Evolutionary conservation across 2,329 filamentous ascomycete species (phyloP).

Genomic region (Apiospora hydei): DNA sequence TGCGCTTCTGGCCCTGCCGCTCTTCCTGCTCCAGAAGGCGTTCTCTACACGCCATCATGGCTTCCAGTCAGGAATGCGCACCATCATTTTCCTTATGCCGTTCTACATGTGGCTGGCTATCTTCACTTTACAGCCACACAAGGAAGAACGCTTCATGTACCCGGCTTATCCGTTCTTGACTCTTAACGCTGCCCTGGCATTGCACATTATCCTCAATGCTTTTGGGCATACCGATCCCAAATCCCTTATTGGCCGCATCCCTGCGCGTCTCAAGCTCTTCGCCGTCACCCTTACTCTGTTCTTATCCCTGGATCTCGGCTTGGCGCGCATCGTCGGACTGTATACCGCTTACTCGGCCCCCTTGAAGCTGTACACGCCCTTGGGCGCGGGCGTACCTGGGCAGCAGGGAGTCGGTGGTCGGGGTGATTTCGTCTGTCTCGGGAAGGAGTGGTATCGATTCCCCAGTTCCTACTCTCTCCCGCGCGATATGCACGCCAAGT

Average conservation of each 20-base stretch:
- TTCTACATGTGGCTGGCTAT: slow-evolving; percentile 96
- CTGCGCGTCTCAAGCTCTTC: slow-evolving; percentile 75
- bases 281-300: slow-evolving; percentile 68
- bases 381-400: slow-evolving; percentile 62
- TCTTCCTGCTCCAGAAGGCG: slow-evolving; percentile 77
- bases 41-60: slow-evolving; percentile 67
- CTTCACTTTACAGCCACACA: slow-evolving; percentile 92
- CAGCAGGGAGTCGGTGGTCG: slow-evolving; percentile 58
- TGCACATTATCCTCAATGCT: slow-evolving; percentile 80
- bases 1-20: slow-evolving; percentile 75
- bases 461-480: slow-evolving; percentile 93
- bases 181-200: slow-evolving; percentile 83
- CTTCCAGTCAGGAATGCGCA: slow-evolving; percentile 75
- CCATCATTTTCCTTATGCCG: slow-evolving; percentile 78
- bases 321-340: slow-evolving; percentile 78
- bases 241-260: slow-evolving; percentile 73
- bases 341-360: slow-evolving; percentile 87
- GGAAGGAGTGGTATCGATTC: slow-evolving; percentile 98
- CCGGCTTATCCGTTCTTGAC: slow-evolving; percentile 91
- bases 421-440: slow-evolving; percentile 82
- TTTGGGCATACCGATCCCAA: slow-evolving; percentile 75
- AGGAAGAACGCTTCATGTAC: slow-evolving; percentile 99
- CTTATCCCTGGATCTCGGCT: slow-evolving; percentile 68
- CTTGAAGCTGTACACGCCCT: slow-evolving; percentile 70
- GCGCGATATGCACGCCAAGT: slow-evolving; percentile 82